Evolutionary conservation across 2,329 filamentous ascomycete genomes (phyloP), one percentile per base, ranked within the genome.

Genomic region (Colletotrichum gigasporum): DNA sequence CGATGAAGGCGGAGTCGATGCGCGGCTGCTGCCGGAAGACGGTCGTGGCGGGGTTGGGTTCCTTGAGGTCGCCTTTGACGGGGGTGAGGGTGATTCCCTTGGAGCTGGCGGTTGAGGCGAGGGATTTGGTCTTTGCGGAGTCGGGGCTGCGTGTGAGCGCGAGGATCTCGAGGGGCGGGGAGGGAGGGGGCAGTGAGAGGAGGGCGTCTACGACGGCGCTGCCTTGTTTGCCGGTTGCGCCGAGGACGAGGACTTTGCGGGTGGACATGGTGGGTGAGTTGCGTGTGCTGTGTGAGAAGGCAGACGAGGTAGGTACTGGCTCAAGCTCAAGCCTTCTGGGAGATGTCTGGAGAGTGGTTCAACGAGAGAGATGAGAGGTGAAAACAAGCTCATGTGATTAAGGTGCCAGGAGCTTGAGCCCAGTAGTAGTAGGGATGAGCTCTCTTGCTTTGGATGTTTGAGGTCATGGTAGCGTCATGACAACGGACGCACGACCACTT

Each of bases 141-240:
- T 50, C 53, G 1, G 53, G 45, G 16, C 52, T 66, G 1, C 65
- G 48, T 1, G 65, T 67, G 22, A 67, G 58, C 20, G 65, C 65
- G 28, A 67, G 65, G 24, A 67, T 62, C 18, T 65, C 55, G 32
- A 59, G 41, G 18, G 62, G 35, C 9, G 35, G 22, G 6, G 57
- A 51, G 18, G 45, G 54, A 14, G 28, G 10, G 34, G 35, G 52
- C 16, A 65, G 72, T 47, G 67, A 65, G 24, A 78, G 54, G 10
- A 67, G 57, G 28, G 57, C 74, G 20, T 78, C 64, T 41, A 83
- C 71, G 50, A 81, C 75, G 24, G 83, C 73, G 42, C 75, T 72
- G 65, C 83, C 83, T 48, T 81, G 83, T 60, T 80, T 79, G n/a
- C 83, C 83, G 35, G 74, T 81, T 52, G 76, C 83, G 35, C 82